Percentiles rank a stretch among this genome's conserved stretches.
Conservation (phyloP, 1,284 basidiomycete species). For the Rhodotorula mucilaginosa region DNA sequence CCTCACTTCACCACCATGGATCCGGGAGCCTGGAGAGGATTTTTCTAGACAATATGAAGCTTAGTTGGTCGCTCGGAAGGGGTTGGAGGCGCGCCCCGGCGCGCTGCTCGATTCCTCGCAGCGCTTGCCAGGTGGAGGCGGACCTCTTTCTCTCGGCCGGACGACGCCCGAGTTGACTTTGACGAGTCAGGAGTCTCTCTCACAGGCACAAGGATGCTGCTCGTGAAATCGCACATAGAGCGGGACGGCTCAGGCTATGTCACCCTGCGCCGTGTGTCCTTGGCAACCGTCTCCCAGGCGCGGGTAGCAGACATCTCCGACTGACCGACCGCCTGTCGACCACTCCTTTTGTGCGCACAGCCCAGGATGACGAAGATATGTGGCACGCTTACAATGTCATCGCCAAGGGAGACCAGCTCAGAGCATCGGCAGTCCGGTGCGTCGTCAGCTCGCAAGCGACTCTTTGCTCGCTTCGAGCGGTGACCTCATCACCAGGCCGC, state of each 20-base stretch:
- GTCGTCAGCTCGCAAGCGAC: constrained; percentile 16
- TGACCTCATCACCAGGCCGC: constrained; percentile 4
- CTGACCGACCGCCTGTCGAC: neutral
- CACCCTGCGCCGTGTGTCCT: constrained; percentile 61
- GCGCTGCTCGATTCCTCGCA: no score
- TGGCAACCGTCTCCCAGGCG: no score
- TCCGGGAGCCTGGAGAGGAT: no score
- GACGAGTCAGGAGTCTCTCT: no score
- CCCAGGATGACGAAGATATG: constrained; percentile 95
- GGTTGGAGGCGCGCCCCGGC: no score
- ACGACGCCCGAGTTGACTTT: no score
- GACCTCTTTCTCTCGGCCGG: no score
- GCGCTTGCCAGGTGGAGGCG: no score
- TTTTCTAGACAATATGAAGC: no score
- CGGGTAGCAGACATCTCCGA: no score
- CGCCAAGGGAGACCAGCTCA: constrained; percentile 78
- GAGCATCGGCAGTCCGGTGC: constrained; percentile 83
- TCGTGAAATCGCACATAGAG: constrained; percentile 65
- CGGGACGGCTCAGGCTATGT: constrained; percentile 80
- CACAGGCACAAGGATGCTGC: constrained; percentile 57
- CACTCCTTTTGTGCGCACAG: constrained; percentile 44
- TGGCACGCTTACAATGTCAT: constrained; percentile 99
- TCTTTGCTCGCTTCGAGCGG: neutral
- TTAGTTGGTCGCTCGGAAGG: no score
- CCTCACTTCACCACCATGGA: no score